A percentile compares a stretch with the other conserved stretches of the same genome.
These are phyloP conservation scores for Pythium periplocum DNA, from an alignment of 352 stramenopile genomes.

Conservation along the genomic window DNA sequence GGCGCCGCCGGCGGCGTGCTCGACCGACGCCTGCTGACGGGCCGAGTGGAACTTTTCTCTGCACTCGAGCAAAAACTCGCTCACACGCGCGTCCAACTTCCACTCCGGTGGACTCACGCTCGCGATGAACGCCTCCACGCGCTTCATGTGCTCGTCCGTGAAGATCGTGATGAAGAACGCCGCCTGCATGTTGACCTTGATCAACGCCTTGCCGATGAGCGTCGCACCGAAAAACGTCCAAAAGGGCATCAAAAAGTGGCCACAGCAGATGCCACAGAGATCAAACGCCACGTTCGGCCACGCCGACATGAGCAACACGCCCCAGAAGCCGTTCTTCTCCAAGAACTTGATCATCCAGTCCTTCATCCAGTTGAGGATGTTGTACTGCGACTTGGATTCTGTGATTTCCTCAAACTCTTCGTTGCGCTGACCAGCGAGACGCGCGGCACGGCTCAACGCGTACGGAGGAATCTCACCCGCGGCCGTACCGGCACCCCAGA, in stretches of 20 bases:
- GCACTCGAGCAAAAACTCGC: constrained; percentile 83
- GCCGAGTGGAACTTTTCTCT: constrained; percentile 85
- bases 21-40: constrained; percentile 43
- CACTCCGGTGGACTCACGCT: constrained; percentile 62
- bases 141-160: constrained; percentile 77
- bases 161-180: constrained; percentile 92
- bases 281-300: constrained; percentile 95
- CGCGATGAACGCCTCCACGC: constrained; percentile 83
- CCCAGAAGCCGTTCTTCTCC: constrained; percentile 89
- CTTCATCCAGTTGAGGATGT: constrained; percentile 90
- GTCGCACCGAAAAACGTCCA: constrained; percentile 94
- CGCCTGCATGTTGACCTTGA: constrained; percentile 90
- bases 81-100: constrained; percentile 74
- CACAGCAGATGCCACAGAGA: constrained; percentile 92
- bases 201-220: constrained; percentile 91
- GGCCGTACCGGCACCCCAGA: constrained; percentile 91
- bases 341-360: constrained; percentile 92
- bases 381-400: constrained; percentile 79
- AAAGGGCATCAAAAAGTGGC: constrained; percentile 93
- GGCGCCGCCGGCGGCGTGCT: constrained; percentile 40
- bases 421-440: constrained; percentile 78
- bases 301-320: constrained; percentile 91
- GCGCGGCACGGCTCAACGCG: constrained; percentile 84
- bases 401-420: constrained; percentile 89
- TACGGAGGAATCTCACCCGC: constrained; percentile 94